Conservation (phyloP, 768 basidiomycete species). For the Pulveroboletus ravenelii region DNA sequence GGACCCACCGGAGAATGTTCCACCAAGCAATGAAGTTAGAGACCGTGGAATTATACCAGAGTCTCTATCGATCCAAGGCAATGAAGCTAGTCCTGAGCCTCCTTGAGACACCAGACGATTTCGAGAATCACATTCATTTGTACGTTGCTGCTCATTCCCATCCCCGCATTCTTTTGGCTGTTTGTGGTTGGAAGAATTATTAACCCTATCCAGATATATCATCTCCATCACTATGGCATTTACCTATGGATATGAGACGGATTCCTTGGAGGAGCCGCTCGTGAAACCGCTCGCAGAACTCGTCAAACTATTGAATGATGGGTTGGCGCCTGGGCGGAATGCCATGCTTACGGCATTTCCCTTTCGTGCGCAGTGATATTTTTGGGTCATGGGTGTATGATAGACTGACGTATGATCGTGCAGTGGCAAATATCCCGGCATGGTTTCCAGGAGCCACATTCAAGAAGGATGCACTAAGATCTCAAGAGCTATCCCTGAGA, state of each 20-base stretch:
- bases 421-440: conserved; percentile 25
- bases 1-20: conserved; percentile 26
- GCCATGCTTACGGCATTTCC: conserved; percentile 28
- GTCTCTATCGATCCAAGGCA: conserved; percentile 22
- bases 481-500: conserved; percentile 22
- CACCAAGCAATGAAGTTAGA: conserved; percentile 26
- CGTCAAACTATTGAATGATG: conserved; percentile 18
- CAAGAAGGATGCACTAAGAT: conserved; percentile 25
- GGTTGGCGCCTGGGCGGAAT: conserved; percentile 23
- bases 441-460: conserved; percentile 30
- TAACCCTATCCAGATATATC: conserved; percentile 21
- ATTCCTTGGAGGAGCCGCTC: conserved; percentile 25
- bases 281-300: conserved; percentile 26
- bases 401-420: neutral
- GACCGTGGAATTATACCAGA: conserved; percentile 14
- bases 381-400: neutral
- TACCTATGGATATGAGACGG: conserved; percentile 28
- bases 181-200: neutral
- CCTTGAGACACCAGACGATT: conserved; percentile 20
- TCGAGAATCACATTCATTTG: conserved; percentile 25
- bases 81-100: conserved; percentile 16
- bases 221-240: conserved; percentile 29
- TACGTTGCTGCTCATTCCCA: neutral
- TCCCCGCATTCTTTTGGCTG: neutral
- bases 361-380: conserved; percentile 17